Conservation (phyloP, 352 stramenopile species). For the Globisporangium carolinianum region DNA sequence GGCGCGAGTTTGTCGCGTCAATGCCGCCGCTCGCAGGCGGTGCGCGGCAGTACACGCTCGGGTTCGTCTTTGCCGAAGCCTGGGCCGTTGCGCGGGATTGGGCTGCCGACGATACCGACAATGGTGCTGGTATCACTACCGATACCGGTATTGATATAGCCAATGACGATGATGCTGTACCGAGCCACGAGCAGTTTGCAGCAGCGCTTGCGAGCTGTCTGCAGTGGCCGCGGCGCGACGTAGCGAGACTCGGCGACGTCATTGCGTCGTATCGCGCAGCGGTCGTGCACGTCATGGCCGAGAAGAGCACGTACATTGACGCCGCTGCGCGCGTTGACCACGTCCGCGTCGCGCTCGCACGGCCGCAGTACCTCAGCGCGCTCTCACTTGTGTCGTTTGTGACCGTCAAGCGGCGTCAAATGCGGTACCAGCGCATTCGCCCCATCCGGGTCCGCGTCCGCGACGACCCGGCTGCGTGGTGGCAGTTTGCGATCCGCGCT, state of each 20-base stretch:
- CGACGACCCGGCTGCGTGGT: conserved; percentile 56
- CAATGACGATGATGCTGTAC: conserved; percentile 69
- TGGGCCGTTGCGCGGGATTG: conserved; percentile 73
- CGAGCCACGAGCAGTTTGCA: conserved; percentile 68
- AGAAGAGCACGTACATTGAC: conserved; percentile 87
- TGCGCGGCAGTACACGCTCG: conserved; percentile 72
- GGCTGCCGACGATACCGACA: conserved; percentile 37
- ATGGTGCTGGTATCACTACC: conserved; percentile 30
- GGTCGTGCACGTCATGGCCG: conserved; percentile 77
- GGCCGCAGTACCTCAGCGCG: conserved; percentile 68
- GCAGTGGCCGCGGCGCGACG: conserved; percentile 58
- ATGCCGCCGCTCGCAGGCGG: conserved; percentile 66
- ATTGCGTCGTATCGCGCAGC: conserved; percentile 72
- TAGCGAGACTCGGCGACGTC: conserved; percentile 47
- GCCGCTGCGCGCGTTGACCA: conserved; percentile 64
- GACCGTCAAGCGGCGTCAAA: conserved; percentile 49
- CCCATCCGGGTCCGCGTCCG: conserved; percentile 33
- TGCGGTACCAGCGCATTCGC: conserved; percentile 50
- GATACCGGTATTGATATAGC: too few relatives aligned
- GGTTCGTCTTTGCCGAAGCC: conserved; percentile 80
- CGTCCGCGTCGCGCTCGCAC: conserved; percentile 53
- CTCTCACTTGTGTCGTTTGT: conserved; percentile 73
- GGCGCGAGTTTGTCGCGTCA: conserved; percentile 54
- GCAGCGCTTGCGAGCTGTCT: conserved; percentile 65
- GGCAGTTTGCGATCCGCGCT: conserved; percentile 67